phyloP scores from a whole-genome alignment of 2,329 filamentous ascomycete species.

The Acephala macrosclerotiorum region DNA sequence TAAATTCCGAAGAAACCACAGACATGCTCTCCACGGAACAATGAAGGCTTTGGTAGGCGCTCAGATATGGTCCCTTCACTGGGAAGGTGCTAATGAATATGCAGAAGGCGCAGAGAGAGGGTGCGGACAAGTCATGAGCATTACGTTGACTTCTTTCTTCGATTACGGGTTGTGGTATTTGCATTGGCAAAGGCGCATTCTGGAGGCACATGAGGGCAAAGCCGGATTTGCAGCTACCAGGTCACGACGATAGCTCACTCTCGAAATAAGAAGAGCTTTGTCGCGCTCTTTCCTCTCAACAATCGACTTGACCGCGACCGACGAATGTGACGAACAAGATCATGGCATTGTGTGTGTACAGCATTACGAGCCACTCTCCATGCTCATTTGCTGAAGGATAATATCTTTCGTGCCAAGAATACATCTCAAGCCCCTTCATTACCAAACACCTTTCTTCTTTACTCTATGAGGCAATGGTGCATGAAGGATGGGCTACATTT shows the following conservation, averaged over 20 bases:
- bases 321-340: slow-evolving; percentile 25
- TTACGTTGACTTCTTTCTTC: slow-evolving; percentile 34
- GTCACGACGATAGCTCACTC: slow-evolving; percentile 39
- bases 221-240: slow-evolving; percentile 34
- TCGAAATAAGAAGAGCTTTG: slow-evolving; percentile 34
- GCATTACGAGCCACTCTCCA: slow-evolving; percentile 50
- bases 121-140: slow-evolving; percentile 85
- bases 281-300: not conserved
- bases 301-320: not conserved
- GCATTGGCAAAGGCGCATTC: slow-evolving; percentile 39
- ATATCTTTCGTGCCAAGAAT: slow-evolving; percentile 58
- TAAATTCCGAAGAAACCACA: slow-evolving; percentile 99
- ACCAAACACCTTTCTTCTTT: slow-evolving; percentile 67
- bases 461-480: slow-evolving; percentile 62
- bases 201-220: slow-evolving; percentile 32
- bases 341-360: slow-evolving; percentile 60
- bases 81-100: slow-evolving; percentile 29
- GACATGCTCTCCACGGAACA: slow-evolving; percentile 99
- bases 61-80: slow-evolving; percentile 7
- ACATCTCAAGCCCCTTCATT: slow-evolving; percentile 56
- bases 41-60: slow-evolving; percentile 92
- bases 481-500: slow-evolving; percentile 63
- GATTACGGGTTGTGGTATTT: slow-evolving; percentile 40
- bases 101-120: slow-evolving; percentile 97
- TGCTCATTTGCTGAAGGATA: slow-evolving; percentile 55